A percentile compares a stretch with the other conserved stretches of the same genome.
phyloP scores from a whole-genome alignment of 2,329 filamentous ascomycete genomes.

The Acrocalymma vagum region DNA sequence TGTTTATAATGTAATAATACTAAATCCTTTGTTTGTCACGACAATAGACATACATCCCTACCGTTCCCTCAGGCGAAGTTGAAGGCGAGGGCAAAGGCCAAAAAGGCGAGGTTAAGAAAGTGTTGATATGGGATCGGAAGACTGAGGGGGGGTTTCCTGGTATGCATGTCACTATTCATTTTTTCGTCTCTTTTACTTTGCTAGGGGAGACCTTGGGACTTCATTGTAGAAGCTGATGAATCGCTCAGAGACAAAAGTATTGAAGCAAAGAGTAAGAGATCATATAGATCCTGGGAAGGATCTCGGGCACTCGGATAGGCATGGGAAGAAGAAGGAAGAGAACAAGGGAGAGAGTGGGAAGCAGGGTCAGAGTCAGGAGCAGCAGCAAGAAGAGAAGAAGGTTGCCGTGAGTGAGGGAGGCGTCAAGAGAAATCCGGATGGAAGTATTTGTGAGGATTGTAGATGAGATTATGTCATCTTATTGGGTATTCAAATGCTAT shows the following conservation, averaged over 20 bases:
- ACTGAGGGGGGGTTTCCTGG: constrained; percentile 85
- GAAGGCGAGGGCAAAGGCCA: too few relatives aligned
- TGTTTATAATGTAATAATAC: background rate
- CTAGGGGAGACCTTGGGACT: background rate
- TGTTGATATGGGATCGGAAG: constrained; percentile 87
- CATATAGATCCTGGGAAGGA: constrained; percentile 79
- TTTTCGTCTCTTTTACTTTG: constrained; percentile 9
- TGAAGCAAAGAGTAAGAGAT: constrained; percentile 86
- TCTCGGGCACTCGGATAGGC: constrained; percentile 73
- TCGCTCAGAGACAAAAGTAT: constrained; percentile 77
- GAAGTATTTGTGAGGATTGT: constrained; percentile 49
- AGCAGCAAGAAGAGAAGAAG: constrained; percentile 4
- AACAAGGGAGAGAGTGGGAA: constrained; percentile 19
- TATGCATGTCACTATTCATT: constrained; percentile 36
- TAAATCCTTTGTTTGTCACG: background rate
- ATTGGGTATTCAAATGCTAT: constrained; percentile 1
- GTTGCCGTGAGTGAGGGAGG: constrained; percentile 5
- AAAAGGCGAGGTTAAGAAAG: constrained; percentile 51
- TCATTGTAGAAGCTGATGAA: background rate
- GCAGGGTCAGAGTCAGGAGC: background rate
- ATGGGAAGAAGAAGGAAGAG: constrained; percentile 44
- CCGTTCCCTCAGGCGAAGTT: background rate
- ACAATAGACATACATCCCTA: constrained; percentile 35
- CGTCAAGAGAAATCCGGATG: constrained; percentile 43
- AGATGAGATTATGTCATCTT: constrained; percentile 19